Base-by-base conservation (phyloP, 2,329 filamentous ascomycete genomes). In the Curvularia lunata region DNA sequence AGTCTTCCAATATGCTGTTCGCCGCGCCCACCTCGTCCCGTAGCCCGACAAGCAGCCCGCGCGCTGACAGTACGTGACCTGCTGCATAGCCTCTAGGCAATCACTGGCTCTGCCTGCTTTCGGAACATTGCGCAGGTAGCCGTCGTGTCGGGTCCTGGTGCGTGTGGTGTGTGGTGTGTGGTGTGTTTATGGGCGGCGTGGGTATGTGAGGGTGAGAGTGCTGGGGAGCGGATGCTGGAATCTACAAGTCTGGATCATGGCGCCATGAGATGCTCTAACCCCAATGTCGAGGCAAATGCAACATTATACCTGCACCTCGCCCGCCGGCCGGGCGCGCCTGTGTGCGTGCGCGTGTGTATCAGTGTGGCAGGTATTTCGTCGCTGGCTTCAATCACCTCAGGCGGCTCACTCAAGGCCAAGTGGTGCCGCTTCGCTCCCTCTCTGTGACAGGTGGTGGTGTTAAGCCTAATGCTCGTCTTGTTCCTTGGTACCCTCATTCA, bases 391-490 rank as follows among this genome's bases (percentile, higher is more conserved):
- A 54, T 59, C 54, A 58, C 50, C 47, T 54, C 56, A 49, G 43
- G 49, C 58, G 34, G 54, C 56, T 52, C 28, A 56, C 56, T 63
- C 55, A 54, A 58, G 42, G 60, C 63, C 58, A 57, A 61, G 61
- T 62, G 56, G 54, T 56, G 55, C 48, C 48, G 53, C 64, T 58
- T 54, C 59, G 52, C 48, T 66, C 61, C 58, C 43, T 54, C 56
- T 63, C 69, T 57, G 71, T 74, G 75, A 76, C 72, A 73, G 72
- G 62, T 73, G 75, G 73, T 72, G 70, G 71, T 58, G 56, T 63
- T 42, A 58, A 62, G 55, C 59, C 64, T 62, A 54, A 46, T 47
- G 45, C 58, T 46, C 56, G 52, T 52, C 55, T 50, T 54, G 57
- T 51, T 60, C 62, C 57, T 54, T 59, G 41, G 49, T 66, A 54